Conservation (phyloP, 106 monocot genomes). For the Allium fistulosum region DNA sequence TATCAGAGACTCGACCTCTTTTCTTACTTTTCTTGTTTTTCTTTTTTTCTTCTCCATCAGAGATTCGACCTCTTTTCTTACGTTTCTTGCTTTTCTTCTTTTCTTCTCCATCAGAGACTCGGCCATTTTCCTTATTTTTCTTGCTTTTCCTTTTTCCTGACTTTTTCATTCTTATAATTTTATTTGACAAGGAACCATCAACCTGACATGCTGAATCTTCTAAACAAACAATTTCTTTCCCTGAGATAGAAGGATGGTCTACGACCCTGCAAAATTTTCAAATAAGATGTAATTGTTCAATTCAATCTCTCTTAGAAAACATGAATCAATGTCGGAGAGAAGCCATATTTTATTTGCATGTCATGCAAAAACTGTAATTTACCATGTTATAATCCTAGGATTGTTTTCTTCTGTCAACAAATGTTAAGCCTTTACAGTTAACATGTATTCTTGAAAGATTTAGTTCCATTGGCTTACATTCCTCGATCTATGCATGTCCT, state of each 20-base stretch:
- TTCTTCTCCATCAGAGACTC: no score
- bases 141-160: constrained; percentile 24
- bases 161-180: constrained; percentile 9
- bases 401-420: no score
- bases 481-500: no score
- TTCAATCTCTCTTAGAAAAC: neutral
- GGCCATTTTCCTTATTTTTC: neutral
- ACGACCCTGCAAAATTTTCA: constrained; percentile 14
- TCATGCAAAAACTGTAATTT: constrained; percentile 3
- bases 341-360: neutral
- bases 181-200: constrained; percentile 5
- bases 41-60: no score
- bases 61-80: no score
- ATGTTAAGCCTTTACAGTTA: no score
- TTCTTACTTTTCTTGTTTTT: constrained; percentile 11
- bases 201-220: constrained; percentile 10
- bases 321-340: neutral
- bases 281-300: neutral
- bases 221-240: constrained; percentile 18
- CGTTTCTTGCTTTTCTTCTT: no score
- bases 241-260: constrained; percentile 7
- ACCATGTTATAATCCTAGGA: neutral
- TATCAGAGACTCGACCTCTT: constrained; percentile 81
- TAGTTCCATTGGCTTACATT: no score
- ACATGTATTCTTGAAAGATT: no score